Percentiles rank a stretch among this genome's conserved stretches.
Evolutionary conservation across 2,329 filamentous ascomycete species (phyloP).

Genomic region (Metarhizium sp.): DNA sequence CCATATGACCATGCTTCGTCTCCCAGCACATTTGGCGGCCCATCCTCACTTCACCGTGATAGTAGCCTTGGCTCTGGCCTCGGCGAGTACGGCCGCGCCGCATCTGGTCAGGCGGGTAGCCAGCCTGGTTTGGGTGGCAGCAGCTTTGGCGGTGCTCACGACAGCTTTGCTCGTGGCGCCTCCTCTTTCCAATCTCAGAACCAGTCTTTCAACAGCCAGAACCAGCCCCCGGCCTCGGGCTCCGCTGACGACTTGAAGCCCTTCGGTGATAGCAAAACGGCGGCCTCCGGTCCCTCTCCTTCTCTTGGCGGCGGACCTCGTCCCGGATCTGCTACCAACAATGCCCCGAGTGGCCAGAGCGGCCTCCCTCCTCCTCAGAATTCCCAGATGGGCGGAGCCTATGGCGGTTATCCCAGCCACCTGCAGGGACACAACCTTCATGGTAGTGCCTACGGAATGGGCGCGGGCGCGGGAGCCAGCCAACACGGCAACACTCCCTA

Average conservation of each 20-base stretch:
- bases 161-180: slow-evolving; percentile 43
- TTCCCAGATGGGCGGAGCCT: slow-evolving; percentile 43
- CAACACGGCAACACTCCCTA: slow-evolving; percentile 46
- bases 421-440: slow-evolving; percentile 44
- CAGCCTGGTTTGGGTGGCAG: slow-evolving; percentile 41
- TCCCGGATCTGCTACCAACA: slow-evolving; percentile 49
- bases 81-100: slow-evolving; percentile 44
- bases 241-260: slow-evolving; percentile 48
- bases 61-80: slow-evolving; percentile 40
- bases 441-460: slow-evolving; percentile 46
- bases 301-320: slow-evolving; percentile 44
- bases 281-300: slow-evolving; percentile 43
- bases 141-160: slow-evolving; percentile 44
- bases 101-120: slow-evolving; percentile 37
- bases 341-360: slow-evolving; percentile 36
- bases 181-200: slow-evolving; percentile 46
- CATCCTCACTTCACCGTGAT: slow-evolving; percentile 44
- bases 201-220: slow-evolving; percentile 42
- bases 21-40: slow-evolving; percentile 41
- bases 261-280: slow-evolving; percentile 45
- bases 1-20: slow-evolving; percentile 48
- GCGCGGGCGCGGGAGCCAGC: slow-evolving; percentile 36
- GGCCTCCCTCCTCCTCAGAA: slow-evolving; percentile 48
- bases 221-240: slow-evolving; percentile 33
- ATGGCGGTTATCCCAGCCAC: slow-evolving; percentile 47